These are phyloP conservation scores for Triangularia setosa DNA, from an alignment of 2,329 filamentous ascomycete genomes.

Conservation along the genomic window DNA sequence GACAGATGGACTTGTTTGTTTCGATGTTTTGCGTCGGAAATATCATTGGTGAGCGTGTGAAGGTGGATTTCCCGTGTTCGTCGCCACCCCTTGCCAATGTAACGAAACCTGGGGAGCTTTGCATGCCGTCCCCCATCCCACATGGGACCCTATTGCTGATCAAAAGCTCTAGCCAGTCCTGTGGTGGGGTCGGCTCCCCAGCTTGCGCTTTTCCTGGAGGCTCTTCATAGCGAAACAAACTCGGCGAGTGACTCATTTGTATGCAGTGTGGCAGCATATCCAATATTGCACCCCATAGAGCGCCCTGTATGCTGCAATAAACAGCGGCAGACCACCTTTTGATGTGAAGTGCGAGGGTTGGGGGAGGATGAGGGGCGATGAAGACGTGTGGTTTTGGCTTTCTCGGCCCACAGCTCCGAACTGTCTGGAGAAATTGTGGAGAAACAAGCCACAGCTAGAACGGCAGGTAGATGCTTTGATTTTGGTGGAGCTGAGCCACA, in stretches of 20 bases:
- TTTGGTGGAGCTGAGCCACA: not conserved
- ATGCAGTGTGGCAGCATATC: not conserved
- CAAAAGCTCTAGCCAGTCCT: no score
- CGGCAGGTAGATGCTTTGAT: not conserved
- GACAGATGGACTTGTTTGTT: not conserved
- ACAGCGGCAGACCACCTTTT: not conserved
- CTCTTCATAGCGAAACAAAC: not conserved
- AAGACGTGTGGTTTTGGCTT: not conserved
- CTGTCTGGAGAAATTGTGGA: not conserved
- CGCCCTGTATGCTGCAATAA: not conserved
- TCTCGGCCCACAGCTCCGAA: not conserved
- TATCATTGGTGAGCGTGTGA: constrained; percentile 8
- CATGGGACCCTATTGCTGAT: no score
- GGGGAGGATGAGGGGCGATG: not conserved
- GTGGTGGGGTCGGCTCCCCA: not conserved
- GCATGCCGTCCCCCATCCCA: no score
- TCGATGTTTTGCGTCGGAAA: not conserved
- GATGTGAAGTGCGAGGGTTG: not conserved
- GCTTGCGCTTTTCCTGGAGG: not conserved
- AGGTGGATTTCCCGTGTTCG: not conserved
- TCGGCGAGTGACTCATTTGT: not conserved
- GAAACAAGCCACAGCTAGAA: not conserved
- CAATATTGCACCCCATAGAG: not conserved
- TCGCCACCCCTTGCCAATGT: constrained; percentile 5
- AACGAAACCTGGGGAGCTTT: constrained; percentile 11